phyloP scores from a whole-genome alignment of 2,329 filamentous ascomycete genomes.

The Colletotrichum trifolii region DNA sequence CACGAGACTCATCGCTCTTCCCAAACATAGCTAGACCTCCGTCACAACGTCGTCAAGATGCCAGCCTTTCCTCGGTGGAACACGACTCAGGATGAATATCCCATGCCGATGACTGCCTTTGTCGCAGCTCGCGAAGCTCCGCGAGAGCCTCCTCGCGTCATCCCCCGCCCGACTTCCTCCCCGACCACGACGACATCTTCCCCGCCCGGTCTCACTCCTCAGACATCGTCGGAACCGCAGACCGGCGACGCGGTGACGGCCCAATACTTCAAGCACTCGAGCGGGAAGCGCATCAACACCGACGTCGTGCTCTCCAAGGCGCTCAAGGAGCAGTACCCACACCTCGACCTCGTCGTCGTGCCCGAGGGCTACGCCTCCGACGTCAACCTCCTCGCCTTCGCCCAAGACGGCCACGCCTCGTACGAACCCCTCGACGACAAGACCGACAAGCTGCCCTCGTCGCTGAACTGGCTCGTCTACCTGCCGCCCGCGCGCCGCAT shows the following conservation, averaged over 20 bases:
- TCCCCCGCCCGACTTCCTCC: not conserved
- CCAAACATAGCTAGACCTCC: not conserved
- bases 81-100: conserved; percentile 12
- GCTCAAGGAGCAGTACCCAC: conserved; percentile 56
- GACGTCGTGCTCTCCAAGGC: conserved; percentile 53
- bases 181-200: not conserved
- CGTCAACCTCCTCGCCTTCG: conserved; percentile 54
- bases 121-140: not conserved
- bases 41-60: conserved; percentile 2
- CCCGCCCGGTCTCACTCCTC: not conserved
- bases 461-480: conserved; percentile 53
- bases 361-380: conserved; percentile 37
- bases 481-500: conserved; percentile 53
- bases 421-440: conserved; percentile 45
- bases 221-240: not conserved
- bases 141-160: not conserved
- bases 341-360: conserved; percentile 53
- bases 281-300: conserved; percentile 54
- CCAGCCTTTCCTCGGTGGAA: conserved; percentile 17
- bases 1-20: not conserved
- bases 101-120: not conserved
- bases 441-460: conserved; percentile 44
- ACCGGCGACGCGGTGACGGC: conserved; percentile 38
- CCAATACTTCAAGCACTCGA: conserved; percentile 54
- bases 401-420: conserved; percentile 51